Conservation (phyloP, 345 rosid species). For the Eutrema heterophyllum region DNA sequence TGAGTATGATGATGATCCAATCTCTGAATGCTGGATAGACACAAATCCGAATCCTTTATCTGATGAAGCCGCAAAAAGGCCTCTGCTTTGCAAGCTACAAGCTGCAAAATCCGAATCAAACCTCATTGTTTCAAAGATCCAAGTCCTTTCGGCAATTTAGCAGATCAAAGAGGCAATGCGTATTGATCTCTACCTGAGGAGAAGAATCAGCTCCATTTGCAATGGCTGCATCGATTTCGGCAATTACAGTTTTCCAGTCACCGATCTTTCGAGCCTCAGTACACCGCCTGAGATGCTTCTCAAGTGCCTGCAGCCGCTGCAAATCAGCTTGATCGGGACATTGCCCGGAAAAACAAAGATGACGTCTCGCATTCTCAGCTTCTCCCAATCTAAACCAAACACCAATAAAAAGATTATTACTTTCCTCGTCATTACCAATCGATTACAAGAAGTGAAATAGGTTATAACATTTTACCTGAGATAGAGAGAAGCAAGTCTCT, state of each 20-base stretch:
- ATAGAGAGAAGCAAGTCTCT: conserved; percentile 73
- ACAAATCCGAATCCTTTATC: conserved; percentile 64
- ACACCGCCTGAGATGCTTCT: conserved; percentile 71
- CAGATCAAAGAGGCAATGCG: not conserved
- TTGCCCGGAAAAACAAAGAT: conserved; percentile 58
- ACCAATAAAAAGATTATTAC: not conserved
- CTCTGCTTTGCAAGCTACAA: conserved; percentile 82
- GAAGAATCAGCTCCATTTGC: conserved; percentile 74
- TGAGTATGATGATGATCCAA: conserved; percentile 30
- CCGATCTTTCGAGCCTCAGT: conserved; percentile 63
- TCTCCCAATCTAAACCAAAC: conserved; percentile 62
- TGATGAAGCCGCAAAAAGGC: conserved; percentile 80
- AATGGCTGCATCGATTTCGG: conserved; percentile 73
- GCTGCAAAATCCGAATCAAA: conserved; percentile 40
- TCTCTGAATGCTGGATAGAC: conserved; percentile 43
- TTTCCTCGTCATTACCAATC: not conserved
- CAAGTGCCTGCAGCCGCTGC: conserved; percentile 62
- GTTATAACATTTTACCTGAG: conserved; percentile 45
- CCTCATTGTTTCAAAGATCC: not conserved
- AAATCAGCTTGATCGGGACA: conserved; percentile 60
- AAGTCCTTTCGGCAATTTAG: not conserved
- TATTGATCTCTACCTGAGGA: conserved; percentile 56
- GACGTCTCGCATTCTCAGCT: conserved; percentile 61
- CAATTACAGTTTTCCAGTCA: conserved; percentile 64
- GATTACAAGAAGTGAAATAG: not conserved